These are phyloP conservation scores for Graphiopsis chlorocephala DNA, from an alignment of 2,329 filamentous ascomycete species.

Conservation along the genomic window DNA sequence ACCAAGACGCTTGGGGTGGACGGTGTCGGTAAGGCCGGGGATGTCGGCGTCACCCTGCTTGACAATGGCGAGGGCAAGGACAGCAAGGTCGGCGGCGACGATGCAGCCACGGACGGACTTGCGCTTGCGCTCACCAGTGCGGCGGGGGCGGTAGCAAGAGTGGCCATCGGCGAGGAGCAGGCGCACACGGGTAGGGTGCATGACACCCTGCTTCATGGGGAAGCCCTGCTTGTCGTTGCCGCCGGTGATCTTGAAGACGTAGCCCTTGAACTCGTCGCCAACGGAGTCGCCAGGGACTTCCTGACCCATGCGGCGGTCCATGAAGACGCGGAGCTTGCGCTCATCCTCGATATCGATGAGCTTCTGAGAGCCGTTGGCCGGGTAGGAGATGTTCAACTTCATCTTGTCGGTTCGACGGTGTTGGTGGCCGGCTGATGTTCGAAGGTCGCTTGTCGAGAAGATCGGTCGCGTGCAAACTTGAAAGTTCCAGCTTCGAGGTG, in stretches of 20 bases:
- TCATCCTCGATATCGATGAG: slow-evolving; percentile 99
- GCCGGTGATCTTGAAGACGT: slow-evolving; percentile 98
- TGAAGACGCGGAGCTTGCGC: slow-evolving; percentile 97
- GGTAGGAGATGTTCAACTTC: slow-evolving; percentile 82
- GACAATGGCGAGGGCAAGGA: slow-evolving; percentile 90
- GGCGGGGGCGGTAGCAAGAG: slow-evolving; percentile 98
- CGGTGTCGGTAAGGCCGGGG: slow-evolving; percentile 93
- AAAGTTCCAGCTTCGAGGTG: neutral
- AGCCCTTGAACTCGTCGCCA: slow-evolving; percentile 99
- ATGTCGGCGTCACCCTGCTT: slow-evolving; percentile 97
- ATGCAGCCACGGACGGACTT: slow-evolving; percentile 99
- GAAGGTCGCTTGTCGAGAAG: slow-evolving; percentile 11
- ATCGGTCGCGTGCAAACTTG: neutral
- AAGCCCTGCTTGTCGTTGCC: slow-evolving; percentile 99
- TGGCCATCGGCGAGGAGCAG: slow-evolving; percentile 94
- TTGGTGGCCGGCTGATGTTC: neutral
- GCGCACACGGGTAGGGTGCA: slow-evolving; percentile 97
- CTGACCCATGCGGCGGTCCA: slow-evolving; percentile 95
- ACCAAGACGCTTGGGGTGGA: slow-evolving; percentile 98
- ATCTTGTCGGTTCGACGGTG: slow-evolving; percentile 43
- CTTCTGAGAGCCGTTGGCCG: slow-evolving; percentile 99
- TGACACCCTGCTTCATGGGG: slow-evolving; percentile 99
- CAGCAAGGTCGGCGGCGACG: slow-evolving; percentile 90
- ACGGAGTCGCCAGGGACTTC: slow-evolving; percentile 92
- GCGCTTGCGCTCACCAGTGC: slow-evolving; percentile 97